Base-by-base conservation (phyloP, 2,329 filamentous ascomycete genomes). In the Apiospora kogelbergensis region DNA sequence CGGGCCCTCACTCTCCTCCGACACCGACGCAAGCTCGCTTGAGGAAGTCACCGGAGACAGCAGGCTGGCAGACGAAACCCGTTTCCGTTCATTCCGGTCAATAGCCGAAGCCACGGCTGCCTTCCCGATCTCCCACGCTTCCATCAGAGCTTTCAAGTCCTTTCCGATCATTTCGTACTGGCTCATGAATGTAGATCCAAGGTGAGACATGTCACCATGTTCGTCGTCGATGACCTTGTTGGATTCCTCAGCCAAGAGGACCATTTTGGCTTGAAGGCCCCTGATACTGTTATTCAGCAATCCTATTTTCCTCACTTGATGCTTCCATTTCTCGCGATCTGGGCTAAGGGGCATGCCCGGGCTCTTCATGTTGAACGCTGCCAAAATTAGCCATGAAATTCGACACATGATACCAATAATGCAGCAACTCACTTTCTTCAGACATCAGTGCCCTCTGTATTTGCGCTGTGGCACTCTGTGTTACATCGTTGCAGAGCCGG, bases 111-210 rank as follows among this genome's bases (percentile, higher is more conserved):
- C 90, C 67, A 99, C 84, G 6, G 93, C 90, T n/a, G 91, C 88
- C 79, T 93, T 95, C 66, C 95, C 96, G 67, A 91, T 88, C 75
- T 97, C 93, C 95, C 95, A 97, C 72, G 94, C 92, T 71, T 92
- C 87, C 80, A 95, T 89, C 65, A 97, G 83, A 57, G 91, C 88
- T 78, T 91, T 91, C 60, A 99, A 85, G 76, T 99, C 96, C 33
- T 90, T 86, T 2, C 96, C 96, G 72, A 99, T 97, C 5, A 94
- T 95, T 68, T 99, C 96, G 79, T 98, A 99, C 76, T 98, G 96
- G 26, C 90, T 83, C 86, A 97, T 91, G 46, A 98, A 85, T 71
- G 90, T 90, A 0, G 91, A 88, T 0, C 93, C 93, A 20, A 97
- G 86, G 73, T 97, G 93, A 4, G 89, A 89, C 22, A 93, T 89